Conservation (phyloP, 2,329 filamentous ascomycete genomes). For the Diaporthe citriasiana region DNA sequence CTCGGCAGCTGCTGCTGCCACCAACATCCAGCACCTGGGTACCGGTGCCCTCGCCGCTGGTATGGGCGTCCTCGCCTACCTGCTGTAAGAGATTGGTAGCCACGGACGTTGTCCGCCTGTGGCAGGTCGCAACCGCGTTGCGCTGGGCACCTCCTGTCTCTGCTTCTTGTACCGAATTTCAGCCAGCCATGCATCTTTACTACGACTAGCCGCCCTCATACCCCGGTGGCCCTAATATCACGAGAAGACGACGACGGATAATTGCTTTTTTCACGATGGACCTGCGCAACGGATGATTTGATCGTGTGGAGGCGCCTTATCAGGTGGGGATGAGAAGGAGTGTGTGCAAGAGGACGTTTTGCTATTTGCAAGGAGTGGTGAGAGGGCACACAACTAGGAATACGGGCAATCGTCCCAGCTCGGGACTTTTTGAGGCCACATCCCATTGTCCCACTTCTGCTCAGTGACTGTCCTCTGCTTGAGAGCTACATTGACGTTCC, state of each 20-base stretch:
- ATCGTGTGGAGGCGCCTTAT: slow-evolving; percentile 33
- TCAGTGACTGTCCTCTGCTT: slow-evolving; percentile 5
- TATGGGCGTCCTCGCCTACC: slow-evolving; percentile 66
- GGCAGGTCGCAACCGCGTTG: slow-evolving; percentile 30
- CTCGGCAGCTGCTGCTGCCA: slow-evolving; percentile 48
- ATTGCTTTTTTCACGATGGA: slow-evolving; percentile 39
- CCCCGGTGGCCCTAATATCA: slow-evolving; percentile 41
- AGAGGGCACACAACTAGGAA: slow-evolving; percentile 35
- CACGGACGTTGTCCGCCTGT: slow-evolving; percentile 12
- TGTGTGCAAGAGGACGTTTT: slow-evolving; percentile 14
- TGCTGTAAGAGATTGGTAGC: slow-evolving; percentile 56
- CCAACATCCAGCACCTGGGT: slow-evolving; percentile 53
- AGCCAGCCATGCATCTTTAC: slow-evolving; percentile 39
- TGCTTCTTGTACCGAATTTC: slow-evolving; percentile 44
- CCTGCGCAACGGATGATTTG: slow-evolving; percentile 35
- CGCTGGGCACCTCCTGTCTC: slow-evolving; percentile 37
- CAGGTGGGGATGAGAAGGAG: slow-evolving; percentile 24
- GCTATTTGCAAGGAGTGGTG: slow-evolving; percentile 1
- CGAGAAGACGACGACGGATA: slow-evolving; percentile 44
- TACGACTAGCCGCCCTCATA: slow-evolving; percentile 39
- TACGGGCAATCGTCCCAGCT: slow-evolving; percentile 33
- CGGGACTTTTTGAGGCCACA: slow-evolving; percentile 8
- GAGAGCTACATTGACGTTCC: not conserved
- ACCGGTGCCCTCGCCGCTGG: slow-evolving; percentile 65
- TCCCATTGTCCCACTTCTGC: not conserved